A percentile compares a stretch with the other conserved stretches of the same genome.
Conservation (phyloP, 192 early-diverging fungal species). For the Neocallimastix lanati region DNA sequence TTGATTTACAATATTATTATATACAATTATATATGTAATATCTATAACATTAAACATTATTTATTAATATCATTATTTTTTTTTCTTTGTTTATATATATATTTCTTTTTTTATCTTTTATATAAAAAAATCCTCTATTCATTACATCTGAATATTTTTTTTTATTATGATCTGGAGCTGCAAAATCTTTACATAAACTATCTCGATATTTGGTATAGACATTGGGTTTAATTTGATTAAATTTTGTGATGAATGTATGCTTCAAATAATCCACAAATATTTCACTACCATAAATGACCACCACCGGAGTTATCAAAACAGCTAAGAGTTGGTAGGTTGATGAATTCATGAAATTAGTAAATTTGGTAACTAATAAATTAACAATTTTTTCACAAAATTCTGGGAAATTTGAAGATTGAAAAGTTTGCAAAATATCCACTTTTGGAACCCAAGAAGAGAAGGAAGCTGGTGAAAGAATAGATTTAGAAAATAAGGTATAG, state of each 20-base stretch:
- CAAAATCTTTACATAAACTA: slow-evolving; percentile 61
- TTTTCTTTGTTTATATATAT: no score
- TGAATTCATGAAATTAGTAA: neutral
- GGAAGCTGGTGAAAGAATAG: neutral
- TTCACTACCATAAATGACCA: slow-evolving; percentile 77
- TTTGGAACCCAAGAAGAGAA: neutral
- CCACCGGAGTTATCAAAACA: slow-evolving; percentile 50
- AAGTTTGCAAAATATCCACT: neutral
- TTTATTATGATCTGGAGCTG: no score
- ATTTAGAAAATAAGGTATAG: neutral
- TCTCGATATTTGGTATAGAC: slow-evolving; percentile 77
- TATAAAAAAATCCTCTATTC: no score
- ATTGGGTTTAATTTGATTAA: slow-evolving; percentile 76
- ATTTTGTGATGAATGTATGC: slow-evolving; percentile 95
- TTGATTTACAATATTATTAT: no score
- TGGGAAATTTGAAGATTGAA: neutral
- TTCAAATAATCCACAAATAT: slow-evolving; percentile 92
- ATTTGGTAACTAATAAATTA: neutral
- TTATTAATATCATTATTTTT: no score
- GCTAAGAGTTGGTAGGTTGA: slow-evolving; percentile 36
- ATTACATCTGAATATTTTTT: no score
- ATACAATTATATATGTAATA: no score
- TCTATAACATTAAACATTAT: no score
- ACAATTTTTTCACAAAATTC: slow-evolving; percentile 1
- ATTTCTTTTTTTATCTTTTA: no score